phyloP scores from a whole-genome alignment of 2,329 filamentous ascomycete species.

The Fusarium buharicum region DNA sequence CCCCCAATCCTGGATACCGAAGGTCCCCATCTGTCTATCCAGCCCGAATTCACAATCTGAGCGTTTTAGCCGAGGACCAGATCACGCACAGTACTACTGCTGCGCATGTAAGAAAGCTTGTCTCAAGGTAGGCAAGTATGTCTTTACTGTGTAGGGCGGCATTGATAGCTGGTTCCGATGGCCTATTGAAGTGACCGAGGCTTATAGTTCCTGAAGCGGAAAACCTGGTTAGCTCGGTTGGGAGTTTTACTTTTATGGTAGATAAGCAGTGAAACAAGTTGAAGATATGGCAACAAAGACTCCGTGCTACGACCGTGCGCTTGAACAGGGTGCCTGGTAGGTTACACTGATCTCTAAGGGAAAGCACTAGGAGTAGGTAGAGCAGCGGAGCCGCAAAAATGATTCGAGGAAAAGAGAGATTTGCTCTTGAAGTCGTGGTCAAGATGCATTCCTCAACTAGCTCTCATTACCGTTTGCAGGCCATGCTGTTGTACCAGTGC shows the following conservation, averaged over 20 bases:
- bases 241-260: slow-evolving; percentile 10
- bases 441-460: slow-evolving; percentile 14
- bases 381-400: slow-evolving; percentile 27
- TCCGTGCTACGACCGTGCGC: slow-evolving; percentile 18
- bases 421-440: neutral
- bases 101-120: neutral
- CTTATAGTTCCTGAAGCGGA: slow-evolving; percentile 1
- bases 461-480: neutral
- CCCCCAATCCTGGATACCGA: slow-evolving; percentile 20
- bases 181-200: neutral
- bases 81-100: slow-evolving; percentile 16
- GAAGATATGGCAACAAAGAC: slow-evolving; percentile 15
- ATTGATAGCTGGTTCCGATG: neutral
- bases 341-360: too few relatives aligned
- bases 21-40: slow-evolving; percentile 10
- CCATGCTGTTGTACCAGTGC: too few relatives aligned
- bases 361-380: too few relatives aligned
- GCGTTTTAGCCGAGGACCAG: slow-evolving; percentile 19
- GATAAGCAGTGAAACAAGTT: slow-evolving; percentile 30
- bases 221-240: slow-evolving; percentile 13
- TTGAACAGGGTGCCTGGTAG: slow-evolving; percentile 14
- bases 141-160: slow-evolving; percentile 1
- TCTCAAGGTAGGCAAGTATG: neutral
- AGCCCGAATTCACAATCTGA: slow-evolving; percentile 3
- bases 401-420: neutral